Evolutionary conservation across 2,329 filamentous ascomycete genomes (phyloP), one percentile per base, ranked within the genome.

Genomic region (Colletotrichum brevisporum): DNA sequence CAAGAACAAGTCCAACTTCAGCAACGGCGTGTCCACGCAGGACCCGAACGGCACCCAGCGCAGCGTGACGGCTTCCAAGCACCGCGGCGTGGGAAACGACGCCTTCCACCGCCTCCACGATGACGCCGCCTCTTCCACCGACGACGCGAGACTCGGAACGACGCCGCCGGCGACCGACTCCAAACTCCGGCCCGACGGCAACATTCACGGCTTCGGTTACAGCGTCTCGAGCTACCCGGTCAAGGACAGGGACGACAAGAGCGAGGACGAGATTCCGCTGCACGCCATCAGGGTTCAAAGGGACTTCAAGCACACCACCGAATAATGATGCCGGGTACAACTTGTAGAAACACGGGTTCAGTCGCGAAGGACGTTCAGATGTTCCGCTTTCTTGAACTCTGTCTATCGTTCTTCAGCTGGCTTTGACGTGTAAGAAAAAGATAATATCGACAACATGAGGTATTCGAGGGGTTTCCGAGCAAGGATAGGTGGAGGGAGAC

Each of bases 251-350:
- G 74, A 74, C 1, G 75, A 76, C 27, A 70, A 74, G 15, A 76
- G 75, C 60, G 78, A 76, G 1, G 79, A 83, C 26, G 80, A 81
- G 21, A 77, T 82, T 27, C 80, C 80, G 1, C 65, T 83, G 45
- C 77, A 81, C 45, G 76, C 78, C 1, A 83, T 83, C 10, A 70
- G 77, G n/a, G 79, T 83, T 3, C 74, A 81, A 2, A 82, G 56
- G 15, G 78, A 80, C 10, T 79, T 83, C 61, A 74, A 76, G 31
- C 78, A 75, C 24, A 76, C 77, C 10, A 53, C 67, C 16, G 41
- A 43, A 12, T 43, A 6, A 43, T n/a, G 5, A 15, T 43, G 6
- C 31, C 31, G 31, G 3, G 8, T 36, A 36, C 31, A 36, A 36
- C 31, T 10, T 10, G 31, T 24, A 24, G 21, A 24, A 24, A 3